A percentile compares a stretch with the other conserved stretches of the same genome.
phyloP scores from a whole-genome alignment of 345 rosid species.

The Chamaenerion angustifolium region DNA sequence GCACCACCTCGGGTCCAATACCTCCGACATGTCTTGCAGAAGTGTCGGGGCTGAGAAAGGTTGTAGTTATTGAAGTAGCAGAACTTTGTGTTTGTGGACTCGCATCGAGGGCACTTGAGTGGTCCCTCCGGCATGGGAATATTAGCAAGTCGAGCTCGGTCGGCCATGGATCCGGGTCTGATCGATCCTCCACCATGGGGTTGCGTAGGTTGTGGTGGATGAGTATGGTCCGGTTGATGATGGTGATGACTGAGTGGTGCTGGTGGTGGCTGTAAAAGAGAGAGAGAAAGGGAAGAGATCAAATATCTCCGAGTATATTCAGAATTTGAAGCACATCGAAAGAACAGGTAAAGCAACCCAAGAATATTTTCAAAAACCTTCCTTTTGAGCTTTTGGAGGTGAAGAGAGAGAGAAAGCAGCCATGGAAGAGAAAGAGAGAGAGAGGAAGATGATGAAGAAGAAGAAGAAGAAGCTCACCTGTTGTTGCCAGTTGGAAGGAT shows the following conservation, averaged over 20 bases:
- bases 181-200: conserved; percentile 54
- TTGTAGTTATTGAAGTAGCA: conserved; percentile 98
- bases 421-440: not conserved
- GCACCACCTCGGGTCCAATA: conserved; percentile 99
- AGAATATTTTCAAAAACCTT: conserved; percentile 5
- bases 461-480: conserved; percentile 16
- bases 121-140: conserved; percentile 70
- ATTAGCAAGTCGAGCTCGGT: conserved; percentile 79
- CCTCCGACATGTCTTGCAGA: conserved; percentile 89
- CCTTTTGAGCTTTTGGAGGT: not conserved
- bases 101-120: conserved; percentile 86
- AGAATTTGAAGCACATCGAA: conserved; percentile 23
- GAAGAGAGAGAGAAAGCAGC: not conserved
- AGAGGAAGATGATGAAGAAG: not conserved
- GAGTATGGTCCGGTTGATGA: conserved; percentile 16
- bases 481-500: conserved; percentile 95
- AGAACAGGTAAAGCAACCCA: conserved; percentile 15
- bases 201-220: conserved; percentile 28
- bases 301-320: conserved; percentile 41
- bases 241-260: conserved; percentile 21
- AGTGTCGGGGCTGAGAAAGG: conserved; percentile 94
- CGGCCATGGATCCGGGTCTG: conserved; percentile 88
- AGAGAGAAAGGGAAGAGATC: conserved; percentile 17
- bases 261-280: conserved; percentile 4
- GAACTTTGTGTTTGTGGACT: conserved; percentile 85